Evolutionary conservation across 495 filamentous ascomycete species (phyloP).

Genomic region (Cudoniella acicularis): DNA sequence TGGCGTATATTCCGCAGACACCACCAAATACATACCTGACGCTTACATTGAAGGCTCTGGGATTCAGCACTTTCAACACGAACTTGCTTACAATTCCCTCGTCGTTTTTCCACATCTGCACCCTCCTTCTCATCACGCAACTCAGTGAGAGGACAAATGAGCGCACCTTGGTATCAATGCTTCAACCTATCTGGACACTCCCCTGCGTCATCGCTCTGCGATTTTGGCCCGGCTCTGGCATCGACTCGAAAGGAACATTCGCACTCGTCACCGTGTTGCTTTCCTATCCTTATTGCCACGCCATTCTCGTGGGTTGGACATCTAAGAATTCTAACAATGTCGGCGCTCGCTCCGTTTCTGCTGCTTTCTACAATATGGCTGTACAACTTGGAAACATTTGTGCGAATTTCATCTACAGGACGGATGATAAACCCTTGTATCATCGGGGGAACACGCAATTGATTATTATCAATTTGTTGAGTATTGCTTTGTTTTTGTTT

Average conservation of each 20-base stretch:
- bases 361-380: conserved; percentile 72
- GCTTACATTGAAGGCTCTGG: conserved; percentile 52
- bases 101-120: conserved; percentile 40
- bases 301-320: conserved; percentile 56
- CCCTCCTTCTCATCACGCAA: conserved; percentile 49
- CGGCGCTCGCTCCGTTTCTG: conserved; percentile 59
- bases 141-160: conserved; percentile 57
- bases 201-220: conserved; percentile 51
- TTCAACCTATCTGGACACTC: conserved; percentile 55
- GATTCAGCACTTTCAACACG: conserved; percentile 63
- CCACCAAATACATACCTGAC: conserved; percentile 59
- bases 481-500: conserved; percentile 48
- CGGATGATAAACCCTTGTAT: conserved; percentile 60
- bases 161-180: conserved; percentile 43
- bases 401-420: conserved; percentile 48
- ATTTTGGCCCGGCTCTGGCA: conserved; percentile 29
- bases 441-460: conserved; percentile 62
- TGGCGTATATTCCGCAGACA: conserved; percentile 49
- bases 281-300: conserved; percentile 44
- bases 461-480: conserved; percentile 48
- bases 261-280: conserved; percentile 50
- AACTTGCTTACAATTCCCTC: conserved; percentile 68
- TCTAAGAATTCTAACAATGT: conserved; percentile 67
- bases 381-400: conserved; percentile 41
- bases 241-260: conserved; percentile 47